These are phyloP conservation scores for Parathielavia hyrcaniae DNA, from an alignment of 495 filamentous ascomycete species.

Conservation along the genomic window DNA sequence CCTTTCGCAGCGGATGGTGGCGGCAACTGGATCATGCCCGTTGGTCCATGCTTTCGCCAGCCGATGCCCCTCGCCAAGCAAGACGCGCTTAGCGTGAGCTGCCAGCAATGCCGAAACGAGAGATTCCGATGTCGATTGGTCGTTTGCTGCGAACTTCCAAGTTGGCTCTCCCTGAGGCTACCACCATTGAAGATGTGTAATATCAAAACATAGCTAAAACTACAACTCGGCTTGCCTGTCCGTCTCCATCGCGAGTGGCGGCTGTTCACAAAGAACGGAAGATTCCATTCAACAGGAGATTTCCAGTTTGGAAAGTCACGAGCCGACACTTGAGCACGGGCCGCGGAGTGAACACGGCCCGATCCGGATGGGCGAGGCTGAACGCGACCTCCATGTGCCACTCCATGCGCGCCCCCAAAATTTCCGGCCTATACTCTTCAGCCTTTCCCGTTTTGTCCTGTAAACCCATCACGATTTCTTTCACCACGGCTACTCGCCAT, in stretches of 20 bases:
- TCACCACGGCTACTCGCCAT: not conserved
- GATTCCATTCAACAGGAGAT: too few species aligned
- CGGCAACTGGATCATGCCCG: slow-evolving; percentile 6
- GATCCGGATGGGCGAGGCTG: slow-evolving; percentile 15
- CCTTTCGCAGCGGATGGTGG: not conserved
- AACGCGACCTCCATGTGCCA: slow-evolving; percentile 17
- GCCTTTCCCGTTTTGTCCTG: slow-evolving; percentile 11
- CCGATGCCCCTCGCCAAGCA: not conserved
- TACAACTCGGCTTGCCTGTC: too few species aligned
- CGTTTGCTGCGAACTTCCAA: too few species aligned
- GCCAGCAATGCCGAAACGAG: not conserved
- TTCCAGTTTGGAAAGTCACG: too few species aligned
- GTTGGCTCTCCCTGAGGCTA: too few species aligned
- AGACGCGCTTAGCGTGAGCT: not conserved
- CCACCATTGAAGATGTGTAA: too few species aligned
- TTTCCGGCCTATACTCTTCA: slow-evolving; percentile 16
- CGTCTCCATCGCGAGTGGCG: too few species aligned
- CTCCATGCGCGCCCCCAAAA: slow-evolving; percentile 16
- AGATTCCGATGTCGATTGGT: not conserved
- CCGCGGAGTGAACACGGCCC: not conserved
- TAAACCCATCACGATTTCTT: not conserved
- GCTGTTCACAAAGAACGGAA: too few species aligned
- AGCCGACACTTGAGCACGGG: not conserved
- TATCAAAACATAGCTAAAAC: too few species aligned
- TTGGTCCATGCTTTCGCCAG: slow-evolving; percentile 10